These are phyloP conservation scores for Debaryomyces fabryi DNA, from an alignment of 1,139 yeast genomes.

Conservation along the genomic window DNA sequence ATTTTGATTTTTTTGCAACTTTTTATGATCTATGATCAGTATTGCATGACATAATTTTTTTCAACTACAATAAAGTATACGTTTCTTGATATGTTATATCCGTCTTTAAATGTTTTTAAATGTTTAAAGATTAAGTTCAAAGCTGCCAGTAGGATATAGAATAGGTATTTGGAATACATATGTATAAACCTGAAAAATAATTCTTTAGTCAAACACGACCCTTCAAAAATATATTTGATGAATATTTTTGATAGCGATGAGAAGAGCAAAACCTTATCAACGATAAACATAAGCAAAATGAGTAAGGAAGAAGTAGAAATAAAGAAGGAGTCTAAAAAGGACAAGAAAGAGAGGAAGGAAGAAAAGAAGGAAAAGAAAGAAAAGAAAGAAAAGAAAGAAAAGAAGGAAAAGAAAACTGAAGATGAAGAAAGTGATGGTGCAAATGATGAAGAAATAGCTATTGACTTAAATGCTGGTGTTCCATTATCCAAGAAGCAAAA, in stretches of 20 bases:
- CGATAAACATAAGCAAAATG: slow-evolving; percentile 3
- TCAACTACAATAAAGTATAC: too few species aligned
- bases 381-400: slow-evolving; percentile 17
- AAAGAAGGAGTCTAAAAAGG: slow-evolving; percentile 18
- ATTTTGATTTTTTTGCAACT: neutral
- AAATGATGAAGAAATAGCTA: slow-evolving; percentile 64
- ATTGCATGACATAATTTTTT: too few species aligned
- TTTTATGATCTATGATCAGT: neutral
- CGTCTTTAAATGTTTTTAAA: too few species aligned
- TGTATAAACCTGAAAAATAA: neutral
- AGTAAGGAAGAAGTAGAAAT: slow-evolving; percentile 24
- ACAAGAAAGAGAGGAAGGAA: slow-evolving; percentile 22
- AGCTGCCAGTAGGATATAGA: neutral
- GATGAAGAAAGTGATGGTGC: slow-evolving; percentile 20
- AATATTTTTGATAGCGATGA: slow-evolving; percentile 8
- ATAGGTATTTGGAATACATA: neutral
- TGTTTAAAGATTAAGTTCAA: neutral
- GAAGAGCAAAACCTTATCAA: slow-evolving; percentile 1
- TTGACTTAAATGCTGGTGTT: slow-evolving; percentile 72
- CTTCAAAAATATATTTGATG: neutral
- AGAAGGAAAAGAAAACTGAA: slow-evolving; percentile 14
- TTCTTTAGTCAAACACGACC: neutral
- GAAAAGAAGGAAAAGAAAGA: slow-evolving; percentile 20
- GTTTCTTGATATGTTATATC: too few species aligned
- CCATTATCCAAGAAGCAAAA: slow-evolving; percentile 93